A percentile compares a stretch with the other conserved stretches of the same genome.
phyloP scores from a whole-genome alignment of 192 early-diverging fungal species.

The Coemansia sp. region DNA sequence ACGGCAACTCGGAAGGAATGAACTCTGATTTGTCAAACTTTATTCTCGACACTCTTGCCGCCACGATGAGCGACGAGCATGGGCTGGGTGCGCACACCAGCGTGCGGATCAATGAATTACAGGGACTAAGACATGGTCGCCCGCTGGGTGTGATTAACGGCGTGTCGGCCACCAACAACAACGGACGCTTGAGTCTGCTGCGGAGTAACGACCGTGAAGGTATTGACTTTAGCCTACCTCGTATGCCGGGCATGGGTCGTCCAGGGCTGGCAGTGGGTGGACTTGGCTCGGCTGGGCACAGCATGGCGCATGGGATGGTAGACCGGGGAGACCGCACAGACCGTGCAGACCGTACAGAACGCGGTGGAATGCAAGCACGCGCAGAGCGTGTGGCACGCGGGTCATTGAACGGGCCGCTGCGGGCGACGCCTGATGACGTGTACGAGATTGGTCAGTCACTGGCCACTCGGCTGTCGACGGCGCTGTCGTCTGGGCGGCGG shows the following conservation, averaged over 20 bases:
- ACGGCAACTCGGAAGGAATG: slow-evolving; percentile 5
- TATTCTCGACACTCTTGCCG: slow-evolving; percentile 31
- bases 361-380: slow-evolving; percentile 32
- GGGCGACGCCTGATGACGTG: slow-evolving; percentile 36
- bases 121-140: slow-evolving; percentile 13
- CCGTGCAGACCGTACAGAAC: slow-evolving; percentile 19
- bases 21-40: slow-evolving; percentile 22
- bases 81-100: slow-evolving; percentile 2
- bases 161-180: slow-evolving; percentile 6
- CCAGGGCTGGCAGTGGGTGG: slow-evolving; percentile 22
- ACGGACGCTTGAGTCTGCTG: slow-evolving; percentile 3
- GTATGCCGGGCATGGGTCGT: slow-evolving; percentile 27
- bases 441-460: slow-evolving; percentile 40
- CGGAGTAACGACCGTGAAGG: not conserved
- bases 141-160: slow-evolving; percentile 31
- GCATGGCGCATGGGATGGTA: slow-evolving; percentile 43
- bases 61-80: slow-evolving; percentile 12
- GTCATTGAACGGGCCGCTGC: slow-evolving; percentile 25
- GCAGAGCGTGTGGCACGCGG: slow-evolving; percentile 44
- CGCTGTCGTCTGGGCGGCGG: slow-evolving; percentile 38
- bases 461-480: slow-evolving; percentile 31
- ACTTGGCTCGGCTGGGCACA: slow-evolving; percentile 15
- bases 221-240: slow-evolving; percentile 26
- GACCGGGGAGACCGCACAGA: slow-evolving; percentile 16
- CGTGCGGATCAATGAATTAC: slow-evolving; percentile 11